Percentiles rank a stretch among this genome's conserved stretches.
Evolutionary conservation across 2,329 filamentous ascomycete species (phyloP).

Genomic region (Penicillium sp.): DNA sequence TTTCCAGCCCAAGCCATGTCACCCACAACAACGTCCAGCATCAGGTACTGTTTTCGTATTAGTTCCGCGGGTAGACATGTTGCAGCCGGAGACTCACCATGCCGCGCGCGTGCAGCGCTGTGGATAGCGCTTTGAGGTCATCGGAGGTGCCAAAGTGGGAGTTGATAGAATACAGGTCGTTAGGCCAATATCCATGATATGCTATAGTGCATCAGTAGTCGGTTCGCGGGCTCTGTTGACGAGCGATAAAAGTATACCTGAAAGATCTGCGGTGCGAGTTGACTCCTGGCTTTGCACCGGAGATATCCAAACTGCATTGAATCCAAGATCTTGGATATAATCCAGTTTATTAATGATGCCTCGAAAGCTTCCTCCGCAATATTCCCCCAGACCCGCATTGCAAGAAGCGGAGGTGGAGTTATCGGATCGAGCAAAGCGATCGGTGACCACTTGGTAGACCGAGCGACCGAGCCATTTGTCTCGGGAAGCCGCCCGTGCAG

Average conservation of each 20-base stretch:
- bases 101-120: constrained; percentile 55
- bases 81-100: constrained; percentile 36
- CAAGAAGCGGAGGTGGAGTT: constrained; percentile 36
- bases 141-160: constrained; percentile 59
- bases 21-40: constrained; percentile 58
- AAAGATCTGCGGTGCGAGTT: constrained; percentile 33
- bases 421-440: constrained; percentile 46
- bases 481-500: constrained; percentile 26
- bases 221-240: constrained; percentile 47
- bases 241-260: constrained; percentile 32
- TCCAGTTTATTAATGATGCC: constrained; percentile 50
- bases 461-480: constrained; percentile 43
- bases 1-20: constrained; percentile 22
- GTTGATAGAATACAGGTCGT: constrained; percentile 54
- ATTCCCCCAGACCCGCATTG: constrained; percentile 29
- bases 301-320: constrained; percentile 53
- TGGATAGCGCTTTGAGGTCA: constrained; percentile 60
- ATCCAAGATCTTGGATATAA: constrained; percentile 53
- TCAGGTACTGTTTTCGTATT: constrained; percentile 49
- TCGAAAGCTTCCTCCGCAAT: constrained; percentile 53
- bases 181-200: constrained; percentile 13
- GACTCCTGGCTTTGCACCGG: constrained; percentile 45
- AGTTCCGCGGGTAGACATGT: background rate
- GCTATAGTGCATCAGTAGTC: constrained; percentile 4
- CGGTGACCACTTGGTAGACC: constrained; percentile 48